Evolutionary conservation across 208 protist genomes (phyloP).

Genomic region (Leishmania major): DNA sequence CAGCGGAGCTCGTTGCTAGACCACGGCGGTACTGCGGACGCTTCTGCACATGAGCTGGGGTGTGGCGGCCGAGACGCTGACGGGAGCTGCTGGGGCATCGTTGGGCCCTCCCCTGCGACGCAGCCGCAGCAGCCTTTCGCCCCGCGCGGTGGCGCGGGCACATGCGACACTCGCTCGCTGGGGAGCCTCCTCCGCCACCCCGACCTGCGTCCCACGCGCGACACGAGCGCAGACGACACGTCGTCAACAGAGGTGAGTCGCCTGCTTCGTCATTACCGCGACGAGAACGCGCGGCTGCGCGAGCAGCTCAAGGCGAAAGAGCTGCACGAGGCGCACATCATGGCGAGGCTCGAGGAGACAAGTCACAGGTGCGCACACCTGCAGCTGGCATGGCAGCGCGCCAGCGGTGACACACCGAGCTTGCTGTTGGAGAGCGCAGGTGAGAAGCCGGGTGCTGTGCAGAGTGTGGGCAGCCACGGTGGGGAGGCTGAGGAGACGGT

Average conservation of each 20-base stretch:
- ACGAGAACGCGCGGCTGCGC: conserved; percentile 67
- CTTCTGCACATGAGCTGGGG: not conserved
- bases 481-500: conserved; percentile 12
- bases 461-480: not conserved
- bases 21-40: not conserved
- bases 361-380: conserved; percentile 4
- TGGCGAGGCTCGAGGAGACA: conserved; percentile 42
- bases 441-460: not conserved
- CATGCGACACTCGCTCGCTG: not conserved
- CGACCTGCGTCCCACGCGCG: not conserved
- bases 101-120: not conserved
- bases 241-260: conserved; percentile 21
- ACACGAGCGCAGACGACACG: not conserved
- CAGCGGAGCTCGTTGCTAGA: not conserved
- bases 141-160: not conserved
- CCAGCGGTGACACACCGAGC: not conserved
- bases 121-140: not conserved
- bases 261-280: conserved; percentile 43
- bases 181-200: not conserved
- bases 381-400: conserved; percentile 26
- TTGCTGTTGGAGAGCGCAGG: not conserved
- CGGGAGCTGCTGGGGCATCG: not conserved
- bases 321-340: conserved; percentile 52
- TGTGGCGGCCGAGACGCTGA: not conserved
- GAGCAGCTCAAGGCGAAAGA: conserved; percentile 54